Conservation (phyloP, 768 basidiomycete species). For the Trametes villosa region DNA sequence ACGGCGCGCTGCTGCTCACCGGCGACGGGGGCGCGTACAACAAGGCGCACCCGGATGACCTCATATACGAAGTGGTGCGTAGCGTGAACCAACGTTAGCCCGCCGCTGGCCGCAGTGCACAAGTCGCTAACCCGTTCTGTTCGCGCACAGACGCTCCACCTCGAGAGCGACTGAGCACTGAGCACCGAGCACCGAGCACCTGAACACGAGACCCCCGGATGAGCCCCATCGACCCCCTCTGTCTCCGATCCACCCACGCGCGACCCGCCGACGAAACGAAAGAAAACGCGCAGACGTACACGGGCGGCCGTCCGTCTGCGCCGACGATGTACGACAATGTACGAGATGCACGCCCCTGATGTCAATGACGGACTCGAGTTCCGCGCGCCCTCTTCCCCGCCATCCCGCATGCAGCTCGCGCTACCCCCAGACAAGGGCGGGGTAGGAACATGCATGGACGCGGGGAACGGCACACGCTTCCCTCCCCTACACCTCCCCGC, state of each 20-base stretch:
- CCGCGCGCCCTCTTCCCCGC: no score
- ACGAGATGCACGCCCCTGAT: background rate
- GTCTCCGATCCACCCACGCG: background rate
- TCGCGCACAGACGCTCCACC: conserved; percentile 6
- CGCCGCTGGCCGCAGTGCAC: background rate
- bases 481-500: background rate
- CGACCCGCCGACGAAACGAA: conserved; percentile 4
- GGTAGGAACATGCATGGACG: no score
- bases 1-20: conserved; percentile 48
- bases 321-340: background rate
- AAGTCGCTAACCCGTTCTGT: no score
- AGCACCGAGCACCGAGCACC: background rate
- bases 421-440: no score
- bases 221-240: background rate
- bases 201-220: background rate
- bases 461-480: background rate
- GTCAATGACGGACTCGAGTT: no score
- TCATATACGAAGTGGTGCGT: conserved; percentile 18
- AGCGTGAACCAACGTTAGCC: background rate
- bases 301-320: background rate
- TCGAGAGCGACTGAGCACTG: conserved; percentile 3
- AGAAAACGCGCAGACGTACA: conserved; percentile 8
- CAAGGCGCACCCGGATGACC: conserved; percentile 6
- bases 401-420: no score
- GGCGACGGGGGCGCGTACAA: conserved; percentile 49